Conservation (phyloP, 169 alveolate genomes). For the Plasmodium coatneyi region DNA sequence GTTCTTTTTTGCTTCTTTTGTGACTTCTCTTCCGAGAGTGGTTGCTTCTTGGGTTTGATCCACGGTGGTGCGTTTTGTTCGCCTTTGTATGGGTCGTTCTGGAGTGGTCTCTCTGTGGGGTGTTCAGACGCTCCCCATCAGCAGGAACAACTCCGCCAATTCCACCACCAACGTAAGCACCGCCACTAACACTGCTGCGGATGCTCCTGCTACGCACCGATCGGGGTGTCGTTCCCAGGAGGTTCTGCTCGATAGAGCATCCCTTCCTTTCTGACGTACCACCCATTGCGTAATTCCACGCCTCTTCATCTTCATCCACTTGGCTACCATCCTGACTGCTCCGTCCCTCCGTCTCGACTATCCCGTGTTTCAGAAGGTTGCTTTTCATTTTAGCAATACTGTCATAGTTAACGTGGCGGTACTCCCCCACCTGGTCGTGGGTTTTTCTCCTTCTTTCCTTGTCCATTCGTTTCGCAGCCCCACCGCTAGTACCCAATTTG, state of each 20-base stretch:
- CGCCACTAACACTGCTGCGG: background rate
- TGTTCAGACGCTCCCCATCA: background rate
- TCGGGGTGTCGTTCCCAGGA: background rate
- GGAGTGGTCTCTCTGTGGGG: background rate
- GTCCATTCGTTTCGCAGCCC: background rate
- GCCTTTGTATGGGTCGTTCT: background rate
- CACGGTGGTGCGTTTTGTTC: background rate
- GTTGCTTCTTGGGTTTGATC: background rate
- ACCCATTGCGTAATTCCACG: background rate
- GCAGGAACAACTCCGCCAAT: background rate
- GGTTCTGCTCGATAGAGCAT: background rate
- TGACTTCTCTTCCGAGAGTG: background rate
- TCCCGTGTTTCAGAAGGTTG: background rate
- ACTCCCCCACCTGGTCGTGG: background rate
- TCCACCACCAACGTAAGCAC: background rate
- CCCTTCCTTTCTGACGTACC: background rate
- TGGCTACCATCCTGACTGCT: background rate
- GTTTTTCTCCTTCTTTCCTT: background rate
- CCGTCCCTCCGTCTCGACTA: background rate
- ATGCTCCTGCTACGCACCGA: background rate
- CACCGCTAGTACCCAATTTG: background rate
- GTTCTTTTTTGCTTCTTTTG: background rate
- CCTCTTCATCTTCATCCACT: background rate
- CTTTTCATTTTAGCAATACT: conserved; percentile 21
- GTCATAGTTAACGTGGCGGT: conserved; percentile 2